Evolutionary conservation across 257 asterid genomes (phyloP).

Genomic region (Nemophila menziesii): DNA sequence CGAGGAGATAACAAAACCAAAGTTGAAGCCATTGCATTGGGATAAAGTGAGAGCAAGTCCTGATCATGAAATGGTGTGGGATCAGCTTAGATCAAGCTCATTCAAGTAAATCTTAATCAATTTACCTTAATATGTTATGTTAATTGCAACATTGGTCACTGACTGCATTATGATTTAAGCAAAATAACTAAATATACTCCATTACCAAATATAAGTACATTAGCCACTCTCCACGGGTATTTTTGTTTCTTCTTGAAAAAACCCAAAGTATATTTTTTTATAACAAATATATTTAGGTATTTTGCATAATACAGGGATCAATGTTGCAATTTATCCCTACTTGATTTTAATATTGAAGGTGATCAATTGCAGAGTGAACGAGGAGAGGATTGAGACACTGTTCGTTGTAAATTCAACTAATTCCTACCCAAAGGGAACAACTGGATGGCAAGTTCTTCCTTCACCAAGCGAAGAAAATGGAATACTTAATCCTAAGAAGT

Average conservation of each 20-base stretch:
- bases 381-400: slow-evolving; percentile 21
- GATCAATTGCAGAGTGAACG: slow-evolving; percentile 21
- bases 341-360: not conserved
- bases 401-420: slow-evolving; percentile 15
- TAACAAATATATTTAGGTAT: no score
- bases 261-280: no score
- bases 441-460: slow-evolving; percentile 3
- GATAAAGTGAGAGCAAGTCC: slow-evolving; percentile 26
- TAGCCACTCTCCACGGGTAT: no score
- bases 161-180: not conserved
- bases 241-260: no score
- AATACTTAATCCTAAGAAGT: slow-evolving; percentile 21
- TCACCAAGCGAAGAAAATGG: slow-evolving; percentile 13
- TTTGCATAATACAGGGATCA: no score
- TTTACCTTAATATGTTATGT: no score
- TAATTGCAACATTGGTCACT: not conserved
- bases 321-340: no score
- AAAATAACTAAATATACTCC: no score
- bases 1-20: slow-evolving; percentile 12
- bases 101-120: no score
- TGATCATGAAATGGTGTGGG: slow-evolving; percentile 24
- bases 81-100: slow-evolving; percentile 24
- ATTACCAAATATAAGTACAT: no score
- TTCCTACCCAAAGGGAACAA: slow-evolving; percentile 4
- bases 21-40: slow-evolving; percentile 23